phyloP scores from a whole-genome alignment of 768 basidiomycete genomes.

The Serendipita sp. region DNA sequence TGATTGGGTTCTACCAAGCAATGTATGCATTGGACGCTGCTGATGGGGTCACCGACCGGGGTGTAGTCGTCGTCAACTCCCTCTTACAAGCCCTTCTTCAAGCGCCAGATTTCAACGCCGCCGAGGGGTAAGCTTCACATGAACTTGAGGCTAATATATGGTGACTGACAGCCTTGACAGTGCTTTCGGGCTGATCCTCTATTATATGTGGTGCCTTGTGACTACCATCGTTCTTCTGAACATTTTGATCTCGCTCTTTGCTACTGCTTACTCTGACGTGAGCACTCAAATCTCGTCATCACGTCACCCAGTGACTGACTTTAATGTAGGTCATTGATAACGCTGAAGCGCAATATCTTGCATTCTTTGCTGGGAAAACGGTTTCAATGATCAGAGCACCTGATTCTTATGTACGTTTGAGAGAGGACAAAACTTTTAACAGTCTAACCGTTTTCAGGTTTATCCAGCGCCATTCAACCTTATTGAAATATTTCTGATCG shows the following conservation, averaged over 20 bases:
- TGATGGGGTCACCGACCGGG: slow-evolving; percentile 52
- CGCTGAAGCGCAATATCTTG: slow-evolving; percentile 78
- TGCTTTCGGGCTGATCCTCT: slow-evolving; percentile 44
- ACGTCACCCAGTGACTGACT: not conserved
- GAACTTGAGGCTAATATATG: slow-evolving; percentile 11
- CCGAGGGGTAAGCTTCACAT: slow-evolving; percentile 24
- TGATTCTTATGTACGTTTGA: slow-evolving; percentile 28
- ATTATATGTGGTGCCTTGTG: slow-evolving; percentile 80
- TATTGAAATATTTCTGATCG: slow-evolving; percentile 61
- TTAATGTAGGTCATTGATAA: slow-evolving; percentile 49
- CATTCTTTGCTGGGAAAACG: slow-evolving; percentile 82
- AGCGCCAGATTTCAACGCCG: slow-evolving; percentile 53
- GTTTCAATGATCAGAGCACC: slow-evolving; percentile 73
- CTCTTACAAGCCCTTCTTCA: slow-evolving; percentile 71
- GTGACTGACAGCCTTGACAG: not conserved
- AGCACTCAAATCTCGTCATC: slow-evolving; percentile 13
- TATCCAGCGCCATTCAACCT: slow-evolving; percentile 92
- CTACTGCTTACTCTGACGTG: slow-evolving; percentile 81
- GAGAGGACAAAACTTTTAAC: not conserved
- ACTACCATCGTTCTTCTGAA: slow-evolving; percentile 78
- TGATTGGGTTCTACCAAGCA: slow-evolving; percentile 70
- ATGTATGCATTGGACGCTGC: slow-evolving; percentile 83
- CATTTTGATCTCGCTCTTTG: slow-evolving; percentile 87
- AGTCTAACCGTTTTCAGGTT: slow-evolving; percentile 25
- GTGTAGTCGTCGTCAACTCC: slow-evolving; percentile 42